Base-by-base conservation (phyloP, 805 yeast genomes). In the Starmera amethionina region DNA sequence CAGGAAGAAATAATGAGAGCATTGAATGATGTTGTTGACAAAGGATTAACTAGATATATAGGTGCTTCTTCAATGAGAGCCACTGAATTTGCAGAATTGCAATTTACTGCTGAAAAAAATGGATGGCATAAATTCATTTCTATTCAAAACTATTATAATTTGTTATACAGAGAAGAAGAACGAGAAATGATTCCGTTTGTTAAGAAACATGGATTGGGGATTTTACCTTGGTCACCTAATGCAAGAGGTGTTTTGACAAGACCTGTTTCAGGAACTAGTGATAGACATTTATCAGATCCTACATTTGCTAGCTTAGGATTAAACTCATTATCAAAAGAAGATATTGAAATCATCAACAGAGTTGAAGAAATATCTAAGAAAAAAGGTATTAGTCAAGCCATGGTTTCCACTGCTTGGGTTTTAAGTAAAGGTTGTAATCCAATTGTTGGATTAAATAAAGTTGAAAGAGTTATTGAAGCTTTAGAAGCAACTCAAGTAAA, bases 41-140 rank as follows among this genome's bases (percentile, higher is more conserved):
- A 50, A 32, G 80, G 79, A 11, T 54, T 60, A 29, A 63, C 65
- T 5, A 62, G 81, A 35, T 78, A 78, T 52, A 67, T 78, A 44
- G 84, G 83, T 11, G 81, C 82, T 2, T 75, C 81, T 0, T 59
- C 79, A 3, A 77, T 76, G 80, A 64, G 62, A 47, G 70, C 79
- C 2, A 59, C 60, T 18, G 74, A 77, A 47, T 76, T 78, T 51
- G 75, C 67, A 2, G 65, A 64, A 49, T 49, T 75, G 49, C 84
- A 79, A 52, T 56, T 56, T 41, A 57, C 67, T 39, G 84, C 85
- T 4, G 81, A 77, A 41, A 63, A 63, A 53, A 47, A 68, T 45
- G 70, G 69, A 31, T 78, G 79, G 80, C 62, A 63, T 47, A 75
- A 75, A 55, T 79, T 79, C 48, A 64, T 78, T 39, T 64, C 73